Evolutionary conservation across 2,329 filamentous ascomycete genomes (phyloP), one percentile per base, ranked within the genome.

Genomic region (Salinomyces thailandicus): DNA sequence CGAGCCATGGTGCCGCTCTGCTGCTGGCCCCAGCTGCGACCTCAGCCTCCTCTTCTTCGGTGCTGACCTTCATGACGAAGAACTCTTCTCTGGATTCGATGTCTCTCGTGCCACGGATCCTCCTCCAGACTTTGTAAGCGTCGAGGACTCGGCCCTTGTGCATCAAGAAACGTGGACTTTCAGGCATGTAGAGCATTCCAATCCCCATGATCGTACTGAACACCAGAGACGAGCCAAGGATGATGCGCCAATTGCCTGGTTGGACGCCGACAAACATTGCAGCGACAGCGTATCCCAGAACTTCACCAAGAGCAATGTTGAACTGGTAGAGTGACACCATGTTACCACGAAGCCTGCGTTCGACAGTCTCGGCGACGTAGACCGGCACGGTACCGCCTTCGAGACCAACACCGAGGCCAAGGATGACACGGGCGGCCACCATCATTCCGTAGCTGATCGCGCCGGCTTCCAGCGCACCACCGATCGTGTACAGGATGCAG

Each of bases 351-450:
- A 81, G 68, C 40, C 67, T 69, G 19, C 74, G 68, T 48, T 80
- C 77, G 29, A 83, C 79, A 0, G 75, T 79, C 58, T 85, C 80
- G 1, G 80, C 79, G 18, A 85, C 79, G 44, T 85, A 85, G 36
- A 84, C 76, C 1, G 79, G 79, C 4, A 84, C 79, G 0, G 79
- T 84, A 54, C 80, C 80, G 34, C 79, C 79, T 53, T 84, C 80
- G 2, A 84, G 67, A 60, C 80, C 80, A 35, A 85, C 77, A 47
- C 79, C 80, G 5, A 79, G 57, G 37, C 81, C 80, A 0, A 85
- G 71, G 37, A 85, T 74, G 5, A 85, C 69, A 47, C 80, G 74
- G 3, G 73, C 73, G 2, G 75, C 63, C 18, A 84, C 68, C 46
- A 85, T 81, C 78, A 84, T 83, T 34, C 70, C 76, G 52, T 75